Evolutionary conservation across 345 rosid species (phyloP).

Genomic region (Pelargonium nanum): DNA sequence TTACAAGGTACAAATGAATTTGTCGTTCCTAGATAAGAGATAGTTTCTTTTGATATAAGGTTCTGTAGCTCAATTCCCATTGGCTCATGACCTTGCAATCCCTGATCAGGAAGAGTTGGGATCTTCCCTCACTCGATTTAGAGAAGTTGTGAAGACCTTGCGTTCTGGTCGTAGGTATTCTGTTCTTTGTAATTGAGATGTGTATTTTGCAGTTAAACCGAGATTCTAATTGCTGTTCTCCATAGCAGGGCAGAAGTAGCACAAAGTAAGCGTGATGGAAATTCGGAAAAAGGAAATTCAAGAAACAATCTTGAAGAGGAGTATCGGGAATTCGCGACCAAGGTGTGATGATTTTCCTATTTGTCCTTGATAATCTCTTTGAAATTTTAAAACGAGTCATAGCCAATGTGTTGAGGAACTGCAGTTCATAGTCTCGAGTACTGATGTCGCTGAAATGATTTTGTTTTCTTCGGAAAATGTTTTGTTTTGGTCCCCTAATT

Average conservation of each 20-base stretch:
- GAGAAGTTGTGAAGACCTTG: slow-evolving; percentile 35
- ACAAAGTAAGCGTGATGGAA: slow-evolving; percentile 19
- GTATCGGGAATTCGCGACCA: slow-evolving; percentile 55
- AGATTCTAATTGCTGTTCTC: slow-evolving; percentile 7
- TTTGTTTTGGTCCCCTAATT: too few species aligned
- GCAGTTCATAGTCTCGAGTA: neutral
- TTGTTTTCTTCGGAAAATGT: too few species aligned
- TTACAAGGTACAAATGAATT: slow-evolving; percentile 42
- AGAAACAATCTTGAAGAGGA: slow-evolving; percentile 52
- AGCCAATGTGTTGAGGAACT: too few species aligned
- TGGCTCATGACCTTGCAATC: slow-evolving; percentile 1
- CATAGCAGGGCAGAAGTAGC: slow-evolving; percentile 39
- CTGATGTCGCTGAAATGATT: too few species aligned
- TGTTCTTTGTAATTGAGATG: slow-evolving; percentile 9
- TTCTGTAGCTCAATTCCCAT: too few species aligned
- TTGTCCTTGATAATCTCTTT: too few species aligned
- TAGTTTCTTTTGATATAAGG: too few species aligned
- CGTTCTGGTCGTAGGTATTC: slow-evolving; percentile 42
- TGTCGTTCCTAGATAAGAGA: too few species aligned
- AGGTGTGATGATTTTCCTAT: slow-evolving; percentile 29
- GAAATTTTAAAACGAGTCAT: too few species aligned
- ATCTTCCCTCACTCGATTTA: slow-evolving; percentile 29
- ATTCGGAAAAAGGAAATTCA: slow-evolving; percentile 22
- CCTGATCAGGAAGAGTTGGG: slow-evolving; percentile 53
- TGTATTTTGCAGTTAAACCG: slow-evolving; percentile 1